A percentile compares a stretch with the other conserved stretches of the same genome.
phyloP scores from a whole-genome alignment of 345 rosid genomes.

The Eucalyptus marginata region DNA sequence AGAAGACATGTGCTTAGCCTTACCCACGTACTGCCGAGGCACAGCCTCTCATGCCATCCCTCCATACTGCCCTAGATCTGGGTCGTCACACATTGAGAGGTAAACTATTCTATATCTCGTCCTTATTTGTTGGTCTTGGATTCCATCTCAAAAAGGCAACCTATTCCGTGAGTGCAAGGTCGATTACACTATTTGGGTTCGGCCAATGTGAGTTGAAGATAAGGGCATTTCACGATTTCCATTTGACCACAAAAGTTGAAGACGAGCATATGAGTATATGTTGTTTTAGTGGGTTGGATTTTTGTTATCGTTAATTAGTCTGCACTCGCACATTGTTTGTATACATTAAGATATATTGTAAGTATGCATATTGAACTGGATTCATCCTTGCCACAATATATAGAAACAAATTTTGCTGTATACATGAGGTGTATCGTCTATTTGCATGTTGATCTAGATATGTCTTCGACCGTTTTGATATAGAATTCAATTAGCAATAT shows the following conservation, averaged over 20 bases:
- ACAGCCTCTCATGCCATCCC: too few relatives aligned
- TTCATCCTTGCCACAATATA: neutral
- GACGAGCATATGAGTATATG: neutral
- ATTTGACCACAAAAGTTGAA: too few relatives aligned
- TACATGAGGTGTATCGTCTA: neutral
- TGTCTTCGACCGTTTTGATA: neutral
- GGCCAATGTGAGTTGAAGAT: too few relatives aligned
- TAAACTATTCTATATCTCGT: too few relatives aligned
- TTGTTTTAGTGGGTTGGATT: neutral
- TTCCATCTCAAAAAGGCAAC: too few relatives aligned
- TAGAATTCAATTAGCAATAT: neutral
- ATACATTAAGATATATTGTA: neutral
- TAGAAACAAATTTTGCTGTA: neutral
- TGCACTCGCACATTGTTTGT: neutral
- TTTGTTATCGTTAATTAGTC: neutral
- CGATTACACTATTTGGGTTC: too few relatives aligned
- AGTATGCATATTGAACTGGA: neutral
- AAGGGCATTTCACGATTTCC: too few relatives aligned
- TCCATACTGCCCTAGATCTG: too few relatives aligned
- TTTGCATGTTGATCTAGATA: neutral
- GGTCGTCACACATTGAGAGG: too few relatives aligned
- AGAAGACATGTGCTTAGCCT: too few relatives aligned
- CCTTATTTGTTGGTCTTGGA: too few relatives aligned
- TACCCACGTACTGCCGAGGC: accelerated
- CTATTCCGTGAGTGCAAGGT: too few relatives aligned